Conservation (phyloP, 768 basidiomycete species). For the Amanita fuliginea region DNA sequence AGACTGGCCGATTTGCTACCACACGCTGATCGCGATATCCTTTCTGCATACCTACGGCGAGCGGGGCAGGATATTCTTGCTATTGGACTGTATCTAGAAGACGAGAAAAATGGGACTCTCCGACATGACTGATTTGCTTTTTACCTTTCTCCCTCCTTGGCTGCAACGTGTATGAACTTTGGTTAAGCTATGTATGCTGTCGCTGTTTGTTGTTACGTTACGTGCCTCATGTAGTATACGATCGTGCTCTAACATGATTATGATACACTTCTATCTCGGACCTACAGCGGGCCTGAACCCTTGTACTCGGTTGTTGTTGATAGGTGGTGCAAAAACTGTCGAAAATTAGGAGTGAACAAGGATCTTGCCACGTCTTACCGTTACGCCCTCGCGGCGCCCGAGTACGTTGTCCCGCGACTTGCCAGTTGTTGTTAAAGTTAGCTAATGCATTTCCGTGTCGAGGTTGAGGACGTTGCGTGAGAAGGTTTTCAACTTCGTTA, state of each 20-base stretch:
- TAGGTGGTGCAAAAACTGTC: slow-evolving; percentile 32
- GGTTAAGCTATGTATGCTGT: background rate
- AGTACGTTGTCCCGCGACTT: background rate
- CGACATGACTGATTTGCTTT: slow-evolving; percentile 14
- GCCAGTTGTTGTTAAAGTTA: background rate
- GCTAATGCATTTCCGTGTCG: slow-evolving; percentile 7
- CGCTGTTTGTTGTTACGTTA: slow-evolving; percentile 1
- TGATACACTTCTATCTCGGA: slow-evolving; percentile 5
- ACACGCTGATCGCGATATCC: slow-evolving; percentile 53
- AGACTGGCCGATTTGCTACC: slow-evolving; percentile 63
- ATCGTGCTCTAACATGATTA: background rate
- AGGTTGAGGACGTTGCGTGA: slow-evolving; percentile 20
- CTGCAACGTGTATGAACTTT: background rate
- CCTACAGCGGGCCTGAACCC: slow-evolving; percentile 35
- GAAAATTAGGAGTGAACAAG: background rate
- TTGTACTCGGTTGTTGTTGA: slow-evolving; percentile 22
- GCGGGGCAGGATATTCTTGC: slow-evolving; percentile 75
- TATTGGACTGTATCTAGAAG: slow-evolving; percentile 80
- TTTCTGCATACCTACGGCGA: slow-evolving; percentile 62
- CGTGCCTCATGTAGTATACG: background rate
- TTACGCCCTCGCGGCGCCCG: background rate
- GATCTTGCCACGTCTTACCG: background rate
- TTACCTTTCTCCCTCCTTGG: background rate
- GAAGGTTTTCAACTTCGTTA: slow-evolving; percentile 62
- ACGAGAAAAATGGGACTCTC: slow-evolving; percentile 66